Conservation (phyloP, 208 protist genomes). For the Trichomonas vaginalis region DNA sequence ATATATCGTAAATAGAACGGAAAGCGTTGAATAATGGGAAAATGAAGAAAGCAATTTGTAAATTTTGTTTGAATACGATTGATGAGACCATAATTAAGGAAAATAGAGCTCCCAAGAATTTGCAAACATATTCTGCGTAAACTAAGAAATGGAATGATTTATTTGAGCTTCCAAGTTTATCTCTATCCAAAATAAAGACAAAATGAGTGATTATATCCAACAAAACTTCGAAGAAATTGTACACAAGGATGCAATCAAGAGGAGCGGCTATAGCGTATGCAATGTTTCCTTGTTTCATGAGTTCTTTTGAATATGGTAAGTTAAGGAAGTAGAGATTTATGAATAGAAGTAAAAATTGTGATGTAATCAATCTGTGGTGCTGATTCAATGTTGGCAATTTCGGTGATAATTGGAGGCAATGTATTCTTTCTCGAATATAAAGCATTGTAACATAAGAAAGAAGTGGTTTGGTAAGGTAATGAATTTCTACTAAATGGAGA, state of each 20-base stretch:
- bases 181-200: background rate
- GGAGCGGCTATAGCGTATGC: no score
- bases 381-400: background rate
- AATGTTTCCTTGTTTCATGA: background rate
- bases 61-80: no score
- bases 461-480: background rate
- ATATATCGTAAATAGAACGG: background rate
- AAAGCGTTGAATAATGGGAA: background rate
- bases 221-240: background rate
- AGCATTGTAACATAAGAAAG: background rate
- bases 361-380: background rate
- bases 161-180: background rate
- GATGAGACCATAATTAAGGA: background rate
- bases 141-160: background rate
- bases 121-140: background rate
- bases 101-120: background rate
- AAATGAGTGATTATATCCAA: background rate
- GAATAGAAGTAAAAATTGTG: background rate
- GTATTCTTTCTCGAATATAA: background rate
- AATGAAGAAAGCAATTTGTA: background rate
- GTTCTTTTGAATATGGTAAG: background rate
- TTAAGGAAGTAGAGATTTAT: background rate
- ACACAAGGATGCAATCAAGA: background rate
- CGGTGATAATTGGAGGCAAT: background rate
- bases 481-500: background rate